Base-by-base conservation (phyloP, 495 filamentous ascomycete genomes). In the Tuber melanosporum region DNA sequence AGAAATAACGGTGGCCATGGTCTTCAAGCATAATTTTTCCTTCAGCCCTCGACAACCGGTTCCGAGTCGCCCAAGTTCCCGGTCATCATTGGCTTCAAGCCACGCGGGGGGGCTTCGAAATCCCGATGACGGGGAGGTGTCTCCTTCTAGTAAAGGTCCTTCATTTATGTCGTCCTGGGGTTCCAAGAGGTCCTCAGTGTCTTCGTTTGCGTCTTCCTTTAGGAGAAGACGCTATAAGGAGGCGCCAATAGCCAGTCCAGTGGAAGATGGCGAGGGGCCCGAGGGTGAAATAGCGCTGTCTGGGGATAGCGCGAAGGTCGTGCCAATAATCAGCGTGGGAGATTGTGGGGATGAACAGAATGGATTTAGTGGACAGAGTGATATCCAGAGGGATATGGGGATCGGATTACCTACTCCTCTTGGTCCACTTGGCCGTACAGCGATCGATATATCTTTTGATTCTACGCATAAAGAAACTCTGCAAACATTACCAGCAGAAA, bases 21-120 rank as follows among this genome's bases (percentile, higher is more conserved):
- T 80, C 42, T 80, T 80, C 66, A 80, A 80, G 71, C 47, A 74
- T 19, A 78, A 80, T 80, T 80, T 80, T 69, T 80, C 78, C 45
- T 80, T 80, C 78, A 71, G 52, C 62, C 62, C 78, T 36, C 78
- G 78, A 43, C 78, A 77, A 49, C 74, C 57, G 46, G 73, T 74
- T 44, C 77, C 74, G 42, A 71, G 73, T 70, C 73, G 77, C 26
- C 32, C 26, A 20, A 72, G 62, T 49, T 80, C 78, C 71, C 75
- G 78, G 47, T 66, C 78, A 17, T 80, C 78, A 41, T 72, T 78
- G 72, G 79, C 79, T 70, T 77, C 77, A 47, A 80, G 77, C 26
- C 46, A 62, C 71, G 73, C 62, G 19, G 74, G 73, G 46, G 79
- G 44, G 19, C 47, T 78, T 41, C 76, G 46, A n/a, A 75, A 41